These are phyloP conservation scores for Gremmenia infestans DNA, from an alignment of 2,329 filamentous ascomycete species.

Conservation along the genomic window DNA sequence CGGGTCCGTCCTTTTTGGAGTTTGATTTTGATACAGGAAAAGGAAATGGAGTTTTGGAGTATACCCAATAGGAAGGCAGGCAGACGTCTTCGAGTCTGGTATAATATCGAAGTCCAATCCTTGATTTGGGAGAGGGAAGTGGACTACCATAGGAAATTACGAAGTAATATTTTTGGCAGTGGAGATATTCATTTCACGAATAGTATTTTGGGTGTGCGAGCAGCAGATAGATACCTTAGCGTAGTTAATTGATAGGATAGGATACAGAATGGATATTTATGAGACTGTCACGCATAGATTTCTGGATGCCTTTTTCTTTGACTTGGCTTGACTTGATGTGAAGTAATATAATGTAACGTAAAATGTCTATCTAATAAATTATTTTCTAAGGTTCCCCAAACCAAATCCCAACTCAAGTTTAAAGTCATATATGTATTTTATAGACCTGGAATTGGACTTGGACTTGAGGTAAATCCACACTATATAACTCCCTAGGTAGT, in stretches of 20 bases:
- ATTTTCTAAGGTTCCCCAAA: no score
- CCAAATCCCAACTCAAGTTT: no score
- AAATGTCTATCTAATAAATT: not conserved
- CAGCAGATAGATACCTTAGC: not conserved
- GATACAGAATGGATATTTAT: slow-evolving; percentile 14
- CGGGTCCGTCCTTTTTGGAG: not conserved
- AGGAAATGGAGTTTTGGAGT: not conserved
- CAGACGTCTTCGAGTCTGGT: not conserved
- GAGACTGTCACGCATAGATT: slow-evolving; percentile 2
- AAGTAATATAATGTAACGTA: not conserved
- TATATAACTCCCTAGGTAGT: no score
- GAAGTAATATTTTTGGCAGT: slow-evolving; percentile 6
- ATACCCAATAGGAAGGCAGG: not conserved
- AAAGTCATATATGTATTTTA: no score
- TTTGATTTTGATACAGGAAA: not conserved
- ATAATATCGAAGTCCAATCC: not conserved
- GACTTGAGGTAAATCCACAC: no score
- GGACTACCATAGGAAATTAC: not conserved
- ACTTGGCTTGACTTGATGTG: not conserved
- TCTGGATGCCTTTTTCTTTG: not conserved
- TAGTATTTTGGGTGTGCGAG: not conserved
- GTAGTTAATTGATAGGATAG: not conserved
- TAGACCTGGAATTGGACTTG: no score
- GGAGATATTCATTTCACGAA: slow-evolving; percentile 12
- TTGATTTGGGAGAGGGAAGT: not conserved